Evolutionary conservation across 2,329 filamentous ascomycete genomes (phyloP), one percentile per base, ranked within the genome.

Genomic region (Talaromyces sp.): DNA sequence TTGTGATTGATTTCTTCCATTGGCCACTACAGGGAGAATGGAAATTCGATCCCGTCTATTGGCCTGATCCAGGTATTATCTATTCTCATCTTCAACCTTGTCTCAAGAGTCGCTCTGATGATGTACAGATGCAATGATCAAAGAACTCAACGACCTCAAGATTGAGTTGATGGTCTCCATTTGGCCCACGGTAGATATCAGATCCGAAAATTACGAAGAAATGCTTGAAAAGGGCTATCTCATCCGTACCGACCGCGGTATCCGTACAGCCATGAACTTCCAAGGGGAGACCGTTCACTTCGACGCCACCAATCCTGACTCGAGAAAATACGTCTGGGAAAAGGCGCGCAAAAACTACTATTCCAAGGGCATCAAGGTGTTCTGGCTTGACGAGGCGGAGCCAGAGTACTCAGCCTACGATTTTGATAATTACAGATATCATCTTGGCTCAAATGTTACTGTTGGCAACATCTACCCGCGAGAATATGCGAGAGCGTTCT

Each of bases 321-420:
- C 88, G 0, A 79, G 87, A 2, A 70, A 79, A 1, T 90, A 83
- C 52, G 78, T 90, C 2, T 90, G 88, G 87, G 72, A 76, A 1
- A 85, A 83, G 62, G 83, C 78, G 0, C 87, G 85, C 71, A 69
- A 82, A 62, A 87, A 89, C 72, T 90, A 90, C 75, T 85, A 84
- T 69, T 74, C 81, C 58, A 85, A 84, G 62, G 88, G 88, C 1
- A 86, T 90, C 73, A 82, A 83, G 65, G 75, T 85, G 0, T 90
- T 90, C 74, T 90, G 88, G 88, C 81, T 90, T 0, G 88, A 90
- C 68, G 88, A 90, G 72, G 88, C 88, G 0, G 88, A 90, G 69
- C 87, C 87, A 0, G 87, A 90, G 71, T 90, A 89, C 69, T 79
- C 76, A 0, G 80, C 81, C 11, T 90, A 90, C 72, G 86, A 90